Conservation (phyloP, 169 alveolate species). For the Blepharisma undulans region DNA sequence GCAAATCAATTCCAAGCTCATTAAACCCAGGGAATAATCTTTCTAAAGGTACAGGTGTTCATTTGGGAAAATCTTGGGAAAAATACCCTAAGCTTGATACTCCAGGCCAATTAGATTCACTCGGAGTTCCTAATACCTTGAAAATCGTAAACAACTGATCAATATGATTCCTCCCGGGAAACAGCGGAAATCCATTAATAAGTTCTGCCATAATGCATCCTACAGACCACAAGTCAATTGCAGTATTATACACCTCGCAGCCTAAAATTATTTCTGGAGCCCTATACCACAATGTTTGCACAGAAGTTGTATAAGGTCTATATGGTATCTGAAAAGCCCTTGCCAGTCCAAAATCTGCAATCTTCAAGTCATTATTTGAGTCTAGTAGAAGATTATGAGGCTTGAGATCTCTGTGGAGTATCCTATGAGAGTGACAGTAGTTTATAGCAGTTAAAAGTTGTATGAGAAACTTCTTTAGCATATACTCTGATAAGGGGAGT, state of each 20-base stretch:
- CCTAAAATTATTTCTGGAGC: constrained; percentile 87
- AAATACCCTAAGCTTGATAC: constrained; percentile 47
- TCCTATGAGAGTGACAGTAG: constrained; percentile 87
- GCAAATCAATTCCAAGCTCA: constrained; percentile 58
- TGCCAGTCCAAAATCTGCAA: constrained; percentile 88
- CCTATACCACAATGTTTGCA: constrained; percentile 76
- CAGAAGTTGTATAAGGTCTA: constrained; percentile 83
- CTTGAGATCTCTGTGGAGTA: constrained; percentile 83
- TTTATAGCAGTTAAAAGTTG: constrained; percentile 76
- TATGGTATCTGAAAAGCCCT: constrained; percentile 85
- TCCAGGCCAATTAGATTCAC: constrained; percentile 77
- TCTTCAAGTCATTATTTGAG: constrained; percentile 72
- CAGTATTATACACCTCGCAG: constrained; percentile 59
- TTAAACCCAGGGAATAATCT: not conserved
- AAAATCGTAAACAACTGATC: constrained; percentile 75
- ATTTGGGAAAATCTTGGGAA: not conserved
- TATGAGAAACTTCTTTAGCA: constrained; percentile 59
- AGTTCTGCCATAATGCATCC: constrained; percentile 87
- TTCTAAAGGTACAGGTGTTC: not conserved
- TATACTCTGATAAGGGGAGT: constrained; percentile 17
- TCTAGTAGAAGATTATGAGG: constrained; percentile 80
- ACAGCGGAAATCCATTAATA: constrained; percentile 64
- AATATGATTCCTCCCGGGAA: constrained; percentile 67
- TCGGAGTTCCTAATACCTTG: constrained; percentile 79
- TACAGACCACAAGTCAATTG: constrained; percentile 86